A percentile compares a stretch with the other conserved stretches of the same genome.
These are phyloP conservation scores for Monosporascus cannonballus DNA, from an alignment of 2,329 filamentous ascomycete genomes.

Conservation along the genomic window DNA sequence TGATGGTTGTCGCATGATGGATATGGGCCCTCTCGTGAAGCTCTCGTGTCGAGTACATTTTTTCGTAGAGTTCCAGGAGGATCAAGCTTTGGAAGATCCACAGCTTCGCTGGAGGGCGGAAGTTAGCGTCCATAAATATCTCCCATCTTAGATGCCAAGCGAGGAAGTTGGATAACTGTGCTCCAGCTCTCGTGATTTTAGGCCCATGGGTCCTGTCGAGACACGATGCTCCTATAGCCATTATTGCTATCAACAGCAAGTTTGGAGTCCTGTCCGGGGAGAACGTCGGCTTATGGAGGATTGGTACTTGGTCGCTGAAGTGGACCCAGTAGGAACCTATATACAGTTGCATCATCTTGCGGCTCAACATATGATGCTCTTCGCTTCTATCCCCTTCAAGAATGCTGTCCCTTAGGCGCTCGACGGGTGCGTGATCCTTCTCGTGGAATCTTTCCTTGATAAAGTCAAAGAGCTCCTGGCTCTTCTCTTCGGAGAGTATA, in stretches of 20 bases:
- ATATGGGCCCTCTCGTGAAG: conserved; percentile 94
- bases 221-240: conserved; percentile 86
- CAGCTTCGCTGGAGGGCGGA: conserved; percentile 84
- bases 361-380: conserved; percentile 64
- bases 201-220: conserved; percentile 76
- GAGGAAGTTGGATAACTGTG: conserved; percentile 80
- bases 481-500: conserved; percentile 80
- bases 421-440: conserved; percentile 65
- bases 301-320: conserved; percentile 90
- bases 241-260: conserved; percentile 78
- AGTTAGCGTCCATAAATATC: conserved; percentile 86
- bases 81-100: conserved; percentile 94
- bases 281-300: conserved; percentile 92
- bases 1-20: conserved; percentile 92
- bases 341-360: conserved; percentile 94
- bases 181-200: conserved; percentile 67
- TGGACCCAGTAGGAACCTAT: conserved; percentile 91
- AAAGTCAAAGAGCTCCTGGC: conserved; percentile 73
- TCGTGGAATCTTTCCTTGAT: conserved; percentile 80
- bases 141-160: conserved; percentile 95
- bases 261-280: conserved; percentile 81
- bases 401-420: conserved; percentile 69
- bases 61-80: conserved; percentile 89
- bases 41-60: conserved; percentile 91
- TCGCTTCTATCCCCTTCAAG: conserved; percentile 70